Conservation (phyloP, 1,284 basidiomycete genomes). For the Abortiporus biennis region DNA sequence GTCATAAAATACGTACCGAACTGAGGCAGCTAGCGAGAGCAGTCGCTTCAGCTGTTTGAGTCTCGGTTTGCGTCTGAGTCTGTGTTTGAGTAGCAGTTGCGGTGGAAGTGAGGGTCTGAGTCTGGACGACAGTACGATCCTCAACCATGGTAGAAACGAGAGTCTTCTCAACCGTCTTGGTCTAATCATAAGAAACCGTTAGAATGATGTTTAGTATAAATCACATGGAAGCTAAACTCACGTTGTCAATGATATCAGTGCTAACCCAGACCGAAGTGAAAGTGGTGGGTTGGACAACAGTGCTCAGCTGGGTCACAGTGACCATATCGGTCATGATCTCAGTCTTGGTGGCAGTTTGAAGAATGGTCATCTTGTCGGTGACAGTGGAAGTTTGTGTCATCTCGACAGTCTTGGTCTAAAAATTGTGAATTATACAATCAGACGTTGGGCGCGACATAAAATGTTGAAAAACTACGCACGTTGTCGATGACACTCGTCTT, state of each 20-base stretch:
- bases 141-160: slow-evolving; percentile 41
- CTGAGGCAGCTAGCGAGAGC: slow-evolving; percentile 49
- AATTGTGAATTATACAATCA: too few species aligned
- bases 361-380: slow-evolving; percentile 24
- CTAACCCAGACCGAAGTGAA: slow-evolving; percentile 46
- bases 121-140: slow-evolving; percentile 37
- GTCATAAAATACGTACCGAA: slow-evolving; percentile 28
- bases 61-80: slow-evolving; percentile 20
- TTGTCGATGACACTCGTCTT: slow-evolving; percentile 57
- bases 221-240: slow-evolving; percentile 18
- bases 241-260: slow-evolving; percentile 56
- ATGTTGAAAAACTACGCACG: slow-evolving; percentile 26
- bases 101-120: slow-evolving; percentile 39
- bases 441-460: not conserved
- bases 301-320: slow-evolving; percentile 25
- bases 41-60: slow-evolving; percentile 32
- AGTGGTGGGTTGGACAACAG: slow-evolving; percentile 37
- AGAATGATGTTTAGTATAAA: not conserved
- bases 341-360: slow-evolving; percentile 39
- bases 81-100: slow-evolving; percentile 17
- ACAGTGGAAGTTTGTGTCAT: slow-evolving; percentile 24
- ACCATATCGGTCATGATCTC: slow-evolving; percentile 24
- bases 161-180: slow-evolving; percentile 49
- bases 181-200: slow-evolving; percentile 25
- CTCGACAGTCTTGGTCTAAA: slow-evolving; percentile 26